These are phyloP conservation scores for Microthlaspi erraticum DNA, from an alignment of 345 rosid species.

Conservation along the genomic window DNA sequence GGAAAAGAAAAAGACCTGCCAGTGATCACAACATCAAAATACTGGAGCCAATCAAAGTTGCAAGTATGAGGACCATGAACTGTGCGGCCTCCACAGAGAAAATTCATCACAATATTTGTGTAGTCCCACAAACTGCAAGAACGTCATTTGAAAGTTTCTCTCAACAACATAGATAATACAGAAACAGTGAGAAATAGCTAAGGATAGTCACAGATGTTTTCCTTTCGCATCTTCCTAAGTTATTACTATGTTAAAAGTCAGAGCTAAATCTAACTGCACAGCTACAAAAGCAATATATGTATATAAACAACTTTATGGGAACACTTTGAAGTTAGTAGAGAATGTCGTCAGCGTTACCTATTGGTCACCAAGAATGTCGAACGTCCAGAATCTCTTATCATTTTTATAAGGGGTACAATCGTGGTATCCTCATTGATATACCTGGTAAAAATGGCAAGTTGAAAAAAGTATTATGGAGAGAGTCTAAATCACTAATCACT, in stretches of 20 bases:
- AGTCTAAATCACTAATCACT: no score
- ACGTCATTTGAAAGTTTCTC: neutral
- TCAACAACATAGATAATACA: slow-evolving; percentile 7
- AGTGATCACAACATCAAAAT: slow-evolving; percentile 91
- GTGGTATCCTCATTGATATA: slow-evolving; percentile 80
- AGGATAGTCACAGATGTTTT: slow-evolving; percentile 5
- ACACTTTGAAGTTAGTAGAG: neutral
- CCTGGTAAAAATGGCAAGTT: slow-evolving; percentile 46
- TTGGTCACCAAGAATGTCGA: slow-evolving; percentile 97
- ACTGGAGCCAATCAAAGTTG: slow-evolving; percentile 90
- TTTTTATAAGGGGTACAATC: slow-evolving; percentile 83
- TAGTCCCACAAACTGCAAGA: slow-evolving; percentile 98
- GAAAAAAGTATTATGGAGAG: neutral
- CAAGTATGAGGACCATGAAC: slow-evolving; percentile 48
- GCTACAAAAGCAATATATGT: slow-evolving; percentile 7
- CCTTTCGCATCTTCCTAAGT: neutral
- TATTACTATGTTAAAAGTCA: neutral
- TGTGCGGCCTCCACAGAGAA: slow-evolving; percentile 67
- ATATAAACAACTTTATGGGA: neutral
- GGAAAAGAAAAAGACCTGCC: slow-evolving; percentile 67
- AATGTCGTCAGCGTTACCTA: slow-evolving; percentile 52
- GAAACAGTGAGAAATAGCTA: neutral
- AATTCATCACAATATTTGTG: slow-evolving; percentile 94
- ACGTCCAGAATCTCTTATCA: slow-evolving; percentile 94
- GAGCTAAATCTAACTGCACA: neutral